Base-by-base conservation (phyloP, 164 flowering plant species). In the Berberis thunbergii region DNA sequence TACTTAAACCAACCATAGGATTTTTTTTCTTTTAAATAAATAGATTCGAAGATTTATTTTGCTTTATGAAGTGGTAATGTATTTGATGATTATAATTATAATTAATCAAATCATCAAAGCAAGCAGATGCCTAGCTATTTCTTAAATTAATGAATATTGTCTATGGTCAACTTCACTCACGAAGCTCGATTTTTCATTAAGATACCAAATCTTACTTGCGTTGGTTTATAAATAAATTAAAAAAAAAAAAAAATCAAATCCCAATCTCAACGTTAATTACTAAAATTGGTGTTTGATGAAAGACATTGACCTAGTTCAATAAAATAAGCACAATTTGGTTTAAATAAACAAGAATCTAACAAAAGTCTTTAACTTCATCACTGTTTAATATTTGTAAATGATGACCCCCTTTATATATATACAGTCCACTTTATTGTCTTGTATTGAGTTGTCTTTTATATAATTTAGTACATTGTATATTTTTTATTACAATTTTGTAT, bases 271-370 rank as follows among this genome's bases (percentile, higher is more conserved):
- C 2, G 12, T 52, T 7, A 52, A 26, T 26, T 63, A 64, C 52
- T 46, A 45, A 65, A 60, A 65, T 65, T 65, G 65, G 65, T 65
- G 60, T 57, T 55, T 60, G 64, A 65, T 70, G 65, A 65, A 65
- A 65, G 61, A 57, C 73, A 70, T 70, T 70, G 73, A 70, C 68
- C 68, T 65, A 49, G 44, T 42, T 65, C 49, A 60, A 2, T 70
- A 64, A 7, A 54, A 41, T 59, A 43, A 9, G 1, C 38, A 56
- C 67, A 54, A 64, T 40, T 59, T 60, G 72, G 45, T 12, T 48
- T 70, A 54, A 12, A 65, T 64, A 65, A 60, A 44, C 41, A 55
- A 49, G 66, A 55, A 64, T 64, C 64, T 60, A 70, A 46, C 49
- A 59, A 4, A 64, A 60, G 65, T 65, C 50, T 60, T 38, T 40